Conservation (phyloP, 345 rosid genomes). For the Pistacia integerrima region DNA sequence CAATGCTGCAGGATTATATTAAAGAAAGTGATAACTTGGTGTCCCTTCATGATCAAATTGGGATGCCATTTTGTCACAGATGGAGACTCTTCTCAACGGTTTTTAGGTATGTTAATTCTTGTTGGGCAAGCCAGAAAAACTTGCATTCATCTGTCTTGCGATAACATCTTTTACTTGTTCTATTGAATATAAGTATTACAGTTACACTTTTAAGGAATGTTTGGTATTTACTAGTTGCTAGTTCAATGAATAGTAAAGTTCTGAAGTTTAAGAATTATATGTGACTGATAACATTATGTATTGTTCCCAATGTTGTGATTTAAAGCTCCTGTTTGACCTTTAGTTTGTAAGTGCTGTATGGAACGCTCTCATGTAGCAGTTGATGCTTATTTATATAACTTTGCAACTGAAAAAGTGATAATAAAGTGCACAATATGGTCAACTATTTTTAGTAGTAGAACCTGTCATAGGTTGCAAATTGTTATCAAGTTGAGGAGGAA, state of each 20-base stretch:
- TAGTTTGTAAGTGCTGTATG: neutral
- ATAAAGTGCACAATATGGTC: neutral
- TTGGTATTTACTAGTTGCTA: neutral
- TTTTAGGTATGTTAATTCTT: slow-evolving; percentile 67
- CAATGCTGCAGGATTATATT: slow-evolving; percentile 76
- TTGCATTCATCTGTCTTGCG: slow-evolving; percentile 1
- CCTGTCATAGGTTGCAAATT: neutral
- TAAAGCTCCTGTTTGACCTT: neutral
- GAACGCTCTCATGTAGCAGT: neutral
- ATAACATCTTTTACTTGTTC: neutral
- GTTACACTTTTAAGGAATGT: neutral
- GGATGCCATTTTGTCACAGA: slow-evolving; percentile 86
- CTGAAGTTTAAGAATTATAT: neutral
- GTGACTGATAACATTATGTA: neutral
- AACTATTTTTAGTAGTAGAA: neutral
- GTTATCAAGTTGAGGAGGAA: neutral
- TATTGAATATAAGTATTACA: neutral
- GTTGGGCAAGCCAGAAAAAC: neutral
- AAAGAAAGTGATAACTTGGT: slow-evolving; percentile 96
- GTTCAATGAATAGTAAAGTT: neutral
- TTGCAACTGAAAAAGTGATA: neutral
- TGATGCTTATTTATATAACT: neutral
- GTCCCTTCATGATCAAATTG: slow-evolving; percentile 98
- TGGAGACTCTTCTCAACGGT: slow-evolving; percentile 96
- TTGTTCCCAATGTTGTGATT: neutral